Percentiles rank a stretch among this genome's conserved stretches.
Evolutionary conservation across 768 basidiomycete species (phyloP).

Genomic region (Psilocybe tampanensis): DNA sequence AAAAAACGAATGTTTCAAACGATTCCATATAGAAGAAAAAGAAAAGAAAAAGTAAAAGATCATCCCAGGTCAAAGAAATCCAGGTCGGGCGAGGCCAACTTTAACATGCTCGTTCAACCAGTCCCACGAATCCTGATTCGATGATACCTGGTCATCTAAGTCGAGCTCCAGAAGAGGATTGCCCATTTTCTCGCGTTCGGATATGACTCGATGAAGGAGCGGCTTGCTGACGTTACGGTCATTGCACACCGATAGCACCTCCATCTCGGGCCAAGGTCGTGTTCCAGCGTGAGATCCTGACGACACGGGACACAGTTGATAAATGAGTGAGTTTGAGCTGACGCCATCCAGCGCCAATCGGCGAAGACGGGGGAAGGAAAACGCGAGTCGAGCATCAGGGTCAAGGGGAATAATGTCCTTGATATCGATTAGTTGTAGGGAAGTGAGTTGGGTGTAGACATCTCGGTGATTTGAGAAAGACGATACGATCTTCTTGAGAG

Average conservation of each 20-base stretch:
- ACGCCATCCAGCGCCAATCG: slow-evolving; percentile 24
- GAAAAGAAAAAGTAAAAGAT: not conserved
- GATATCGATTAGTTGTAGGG: slow-evolving; percentile 26
- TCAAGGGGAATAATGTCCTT: slow-evolving; percentile 12
- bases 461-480: slow-evolving; percentile 8
- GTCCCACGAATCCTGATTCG: slow-evolving; percentile 28
- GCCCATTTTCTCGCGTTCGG: slow-evolving; percentile 14
- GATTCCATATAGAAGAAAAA: too few relatives aligned
- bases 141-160: slow-evolving; percentile 22
- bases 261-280: slow-evolving; percentile 24
- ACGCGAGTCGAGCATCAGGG: not conserved
- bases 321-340: slow-evolving; percentile 25
- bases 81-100: not conserved
- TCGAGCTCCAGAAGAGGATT: slow-evolving; percentile 20
- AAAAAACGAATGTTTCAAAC: not conserved
- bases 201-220: slow-evolving; percentile 28
- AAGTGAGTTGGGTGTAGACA: slow-evolving; percentile 21
- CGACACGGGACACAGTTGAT: slow-evolving; percentile 17
- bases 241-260: slow-evolving; percentile 21
- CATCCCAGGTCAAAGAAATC: not conserved
- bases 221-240: slow-evolving; percentile 27
- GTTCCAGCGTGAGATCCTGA: not conserved
- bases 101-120: slow-evolving; percentile 28
- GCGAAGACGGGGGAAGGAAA: slow-evolving; percentile 29
- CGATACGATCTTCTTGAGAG: slow-evolving; percentile 16